Evolutionary conservation across 257 asterid species (phyloP).

Genomic region (Nemophila menziesii): DNA sequence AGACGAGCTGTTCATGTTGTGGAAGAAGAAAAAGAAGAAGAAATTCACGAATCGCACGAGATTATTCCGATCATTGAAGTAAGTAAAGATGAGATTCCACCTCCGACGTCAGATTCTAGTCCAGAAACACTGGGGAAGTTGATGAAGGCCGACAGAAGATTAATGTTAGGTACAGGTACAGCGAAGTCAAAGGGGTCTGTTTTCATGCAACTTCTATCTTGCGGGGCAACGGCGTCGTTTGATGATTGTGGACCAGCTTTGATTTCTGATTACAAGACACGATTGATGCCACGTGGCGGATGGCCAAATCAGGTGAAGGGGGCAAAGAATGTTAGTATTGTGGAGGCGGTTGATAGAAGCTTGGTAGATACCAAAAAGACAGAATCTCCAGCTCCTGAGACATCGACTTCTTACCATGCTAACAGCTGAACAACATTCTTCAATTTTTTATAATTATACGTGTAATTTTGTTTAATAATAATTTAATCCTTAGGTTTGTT

Average conservation of each 20-base stretch:
- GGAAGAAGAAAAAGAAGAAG: constrained; percentile 21
- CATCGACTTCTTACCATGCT: constrained; percentile 74
- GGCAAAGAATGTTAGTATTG: constrained; percentile 11
- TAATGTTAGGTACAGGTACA: constrained; percentile 19
- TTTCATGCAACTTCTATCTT: constrained; percentile 60
- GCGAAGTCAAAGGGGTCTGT: constrained; percentile 40
- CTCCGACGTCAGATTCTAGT: constrained; percentile 81
- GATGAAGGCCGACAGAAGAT: constrained; percentile 51
- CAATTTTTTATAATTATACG: no score
- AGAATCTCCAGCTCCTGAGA: constrained; percentile 37
- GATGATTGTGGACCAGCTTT: constrained; percentile 61
- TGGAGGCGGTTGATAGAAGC: constrained; percentile 35
- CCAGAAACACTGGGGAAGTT: constrained; percentile 69
- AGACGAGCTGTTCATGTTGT: constrained; percentile 24
- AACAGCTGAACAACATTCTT: no score
- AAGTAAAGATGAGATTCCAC: constrained; percentile 44
- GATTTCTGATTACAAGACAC: constrained; percentile 45
- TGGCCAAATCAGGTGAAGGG: constrained; percentile 25
- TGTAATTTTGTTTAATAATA: no score
- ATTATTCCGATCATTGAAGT: constrained; percentile 10
- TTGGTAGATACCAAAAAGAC: constrained; percentile 47
- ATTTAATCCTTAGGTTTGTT: no score
- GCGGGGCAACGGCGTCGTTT: constrained; percentile 68
- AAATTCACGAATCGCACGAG: constrained; percentile 10
- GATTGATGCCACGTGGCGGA: constrained; percentile 51